Evolutionary conservation across 768 basidiomycete species (phyloP).

Genomic region (Boletus coccyginus): DNA sequence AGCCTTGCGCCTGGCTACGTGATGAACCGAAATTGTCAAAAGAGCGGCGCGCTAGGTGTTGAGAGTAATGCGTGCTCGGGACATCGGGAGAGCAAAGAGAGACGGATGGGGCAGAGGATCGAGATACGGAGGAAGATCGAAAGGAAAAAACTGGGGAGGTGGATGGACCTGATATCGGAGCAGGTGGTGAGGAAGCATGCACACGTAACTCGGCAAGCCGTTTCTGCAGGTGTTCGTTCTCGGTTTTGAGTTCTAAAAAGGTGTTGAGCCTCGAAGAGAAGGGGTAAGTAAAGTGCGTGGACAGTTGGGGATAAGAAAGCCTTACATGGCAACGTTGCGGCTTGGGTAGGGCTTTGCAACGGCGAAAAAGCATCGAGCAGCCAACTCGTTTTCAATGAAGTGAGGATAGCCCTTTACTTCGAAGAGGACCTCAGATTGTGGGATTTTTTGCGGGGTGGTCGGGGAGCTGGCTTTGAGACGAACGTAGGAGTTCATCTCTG

Average conservation of each 20-base stretch:
- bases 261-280: conserved; percentile 54
- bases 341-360: conserved; percentile 78
- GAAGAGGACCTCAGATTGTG: conserved; percentile 55
- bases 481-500: conserved; percentile 55
- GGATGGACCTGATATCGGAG: conserved; percentile 12
- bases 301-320: not conserved
- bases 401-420: conserved; percentile 70
- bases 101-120: conserved; percentile 20
- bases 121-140: conserved; percentile 28
- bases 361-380: conserved; percentile 65
- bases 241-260: conserved; percentile 80
- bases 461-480: conserved; percentile 54
- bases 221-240: conserved; percentile 77
- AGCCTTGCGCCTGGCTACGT: conserved; percentile 8
- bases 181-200: conserved; percentile 17
- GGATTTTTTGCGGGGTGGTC: conserved; percentile 21
- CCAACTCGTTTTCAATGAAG: conserved; percentile 35
- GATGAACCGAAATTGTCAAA: conserved; percentile 16
- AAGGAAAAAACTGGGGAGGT: conserved; percentile 23
- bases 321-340: conserved; percentile 66
- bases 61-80: conserved; percentile 16
- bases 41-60: conserved; percentile 7
- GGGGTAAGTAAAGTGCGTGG: not conserved
- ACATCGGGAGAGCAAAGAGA: conserved; percentile 11
- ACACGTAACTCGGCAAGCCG: conserved; percentile 49